A percentile compares a stretch with the other conserved stretches of the same genome.
These are phyloP conservation scores for Penicillium sp. DNA, from an alignment of 2,329 filamentous ascomycete species.

Conservation along the genomic window DNA sequence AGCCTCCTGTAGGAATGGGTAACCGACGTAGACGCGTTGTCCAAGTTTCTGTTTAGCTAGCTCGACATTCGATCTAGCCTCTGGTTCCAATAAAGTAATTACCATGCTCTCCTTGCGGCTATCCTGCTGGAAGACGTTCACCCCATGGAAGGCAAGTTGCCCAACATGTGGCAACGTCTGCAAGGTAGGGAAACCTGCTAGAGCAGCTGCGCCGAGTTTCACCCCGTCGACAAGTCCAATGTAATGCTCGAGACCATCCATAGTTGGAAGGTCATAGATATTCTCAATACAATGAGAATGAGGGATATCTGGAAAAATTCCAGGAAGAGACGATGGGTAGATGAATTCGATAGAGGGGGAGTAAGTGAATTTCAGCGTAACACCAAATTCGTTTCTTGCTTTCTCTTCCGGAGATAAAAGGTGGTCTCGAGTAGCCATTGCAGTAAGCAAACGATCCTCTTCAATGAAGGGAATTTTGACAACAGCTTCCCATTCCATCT, in stretches of 20 bases:
- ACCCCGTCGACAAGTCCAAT: constrained; percentile 80
- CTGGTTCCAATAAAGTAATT: constrained; percentile 73
- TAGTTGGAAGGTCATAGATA: constrained; percentile 87
- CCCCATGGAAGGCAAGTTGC: constrained; percentile 77
- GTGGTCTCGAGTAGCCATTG: constrained; percentile 81
- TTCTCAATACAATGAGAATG: constrained; percentile 92
- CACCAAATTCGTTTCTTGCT: constrained; percentile 82
- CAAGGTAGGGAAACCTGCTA: constrained; percentile 90
- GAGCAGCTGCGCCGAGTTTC: constrained; percentile 73
- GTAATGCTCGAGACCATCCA: constrained; percentile 82
- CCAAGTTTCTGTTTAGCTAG: constrained; percentile 76
- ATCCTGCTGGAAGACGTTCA: constrained; percentile 93
- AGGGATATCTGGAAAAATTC: constrained; percentile 82
- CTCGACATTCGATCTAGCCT: constrained; percentile 65
- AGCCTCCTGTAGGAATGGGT: constrained; percentile 91
- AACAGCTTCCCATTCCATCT: constrained; percentile 99
- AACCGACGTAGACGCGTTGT: constrained; percentile 83
- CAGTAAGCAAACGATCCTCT: constrained; percentile 75
- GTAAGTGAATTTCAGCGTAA: constrained; percentile 89
- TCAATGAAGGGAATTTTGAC: constrained; percentile 99
- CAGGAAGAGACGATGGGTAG: constrained; percentile 83
- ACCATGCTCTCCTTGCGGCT: constrained; percentile 97
- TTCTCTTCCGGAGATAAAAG: constrained; percentile 75
- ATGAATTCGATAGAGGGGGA: constrained; percentile 70
- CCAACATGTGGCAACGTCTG: constrained; percentile 82